Percentiles rank a stretch among this genome's conserved stretches.
These are phyloP conservation scores for Gynandropsis gynandra DNA, from an alignment of 345 rosid species.

Conservation along the genomic window DNA sequence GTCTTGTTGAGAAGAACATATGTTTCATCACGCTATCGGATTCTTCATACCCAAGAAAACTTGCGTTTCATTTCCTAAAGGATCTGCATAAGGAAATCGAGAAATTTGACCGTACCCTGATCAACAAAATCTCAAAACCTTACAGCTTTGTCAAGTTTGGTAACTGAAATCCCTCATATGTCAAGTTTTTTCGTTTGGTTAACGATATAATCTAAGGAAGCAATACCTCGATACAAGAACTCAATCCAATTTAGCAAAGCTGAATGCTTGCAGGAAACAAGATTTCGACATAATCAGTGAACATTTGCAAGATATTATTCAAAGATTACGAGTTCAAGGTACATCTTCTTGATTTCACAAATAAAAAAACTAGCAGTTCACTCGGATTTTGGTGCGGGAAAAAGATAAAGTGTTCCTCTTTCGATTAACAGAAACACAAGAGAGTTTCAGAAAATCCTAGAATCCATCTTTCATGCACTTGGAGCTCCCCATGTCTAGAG, in stretches of 20 bases:
- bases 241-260: constrained; percentile 43
- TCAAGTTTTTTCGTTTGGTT: not conserved
- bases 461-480: constrained; percentile 23
- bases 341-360: not conserved
- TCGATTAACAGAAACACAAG: constrained; percentile 27
- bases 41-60: constrained; percentile 60
- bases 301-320: constrained; percentile 33
- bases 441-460: constrained; percentile 8
- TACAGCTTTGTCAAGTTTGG: constrained; percentile 48
- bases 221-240: constrained; percentile 55
- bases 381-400: not conserved
- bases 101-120: constrained; percentile 26
- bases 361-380: too few species aligned
- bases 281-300: constrained; percentile 30
- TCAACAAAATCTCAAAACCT: constrained; percentile 36
- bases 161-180: constrained; percentile 17
- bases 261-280: constrained; percentile 32
- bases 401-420: not conserved
- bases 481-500: constrained; percentile 46
- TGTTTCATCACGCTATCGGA: constrained; percentile 51
- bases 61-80: constrained; percentile 50
- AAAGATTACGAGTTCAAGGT: constrained; percentile 37
- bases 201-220: constrained; percentile 38
- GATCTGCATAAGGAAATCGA: constrained; percentile 46
- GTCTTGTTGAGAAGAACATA: constrained; percentile 37